phyloP scores from a whole-genome alignment of 345 rosid genomes.

The Dimocarpus longan region DNA sequence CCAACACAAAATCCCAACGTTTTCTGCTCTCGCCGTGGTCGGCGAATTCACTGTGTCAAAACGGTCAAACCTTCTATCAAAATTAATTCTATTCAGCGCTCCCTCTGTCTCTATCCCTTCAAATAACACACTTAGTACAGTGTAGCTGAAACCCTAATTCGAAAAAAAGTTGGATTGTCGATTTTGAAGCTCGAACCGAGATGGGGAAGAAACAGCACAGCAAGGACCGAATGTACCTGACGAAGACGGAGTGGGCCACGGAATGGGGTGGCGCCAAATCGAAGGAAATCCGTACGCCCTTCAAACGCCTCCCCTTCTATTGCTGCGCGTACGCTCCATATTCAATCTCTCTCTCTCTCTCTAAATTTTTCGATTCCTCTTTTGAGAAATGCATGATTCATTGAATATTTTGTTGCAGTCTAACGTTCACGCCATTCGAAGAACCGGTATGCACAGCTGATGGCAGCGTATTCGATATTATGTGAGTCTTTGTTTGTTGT shows the following conservation, averaged over 20 bases:
- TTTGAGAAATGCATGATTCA: background rate
- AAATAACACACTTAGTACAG: background rate
- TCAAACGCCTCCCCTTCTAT: conserved; percentile 93
- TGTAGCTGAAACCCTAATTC: background rate
- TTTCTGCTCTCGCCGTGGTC: background rate
- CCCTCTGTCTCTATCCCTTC: background rate
- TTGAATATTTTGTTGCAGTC: conserved; percentile 50
- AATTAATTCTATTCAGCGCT: background rate
- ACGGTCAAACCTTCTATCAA: background rate
- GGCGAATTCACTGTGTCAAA: background rate
- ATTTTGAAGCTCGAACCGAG: conserved; percentile 13
- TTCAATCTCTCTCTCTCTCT: background rate
- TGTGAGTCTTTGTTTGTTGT: conserved; percentile 45
- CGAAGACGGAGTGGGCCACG: conserved; percentile 97
- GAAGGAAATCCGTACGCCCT: conserved; percentile 69
- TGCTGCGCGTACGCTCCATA: conserved; percentile 82
- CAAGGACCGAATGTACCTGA: conserved; percentile 95
- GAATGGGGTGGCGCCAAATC: conserved; percentile 99
- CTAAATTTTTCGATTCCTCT: background rate
- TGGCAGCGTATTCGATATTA: conserved; percentile 86
- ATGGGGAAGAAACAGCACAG: conserved; percentile 99
- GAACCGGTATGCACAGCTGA: conserved; percentile 74
- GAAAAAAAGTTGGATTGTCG: background rate
- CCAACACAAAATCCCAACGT: background rate
- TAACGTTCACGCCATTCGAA: conserved; percentile 86